phyloP scores from a whole-genome alignment of 495 filamentous ascomycete species.

The Bathelium albidoporum region DNA sequence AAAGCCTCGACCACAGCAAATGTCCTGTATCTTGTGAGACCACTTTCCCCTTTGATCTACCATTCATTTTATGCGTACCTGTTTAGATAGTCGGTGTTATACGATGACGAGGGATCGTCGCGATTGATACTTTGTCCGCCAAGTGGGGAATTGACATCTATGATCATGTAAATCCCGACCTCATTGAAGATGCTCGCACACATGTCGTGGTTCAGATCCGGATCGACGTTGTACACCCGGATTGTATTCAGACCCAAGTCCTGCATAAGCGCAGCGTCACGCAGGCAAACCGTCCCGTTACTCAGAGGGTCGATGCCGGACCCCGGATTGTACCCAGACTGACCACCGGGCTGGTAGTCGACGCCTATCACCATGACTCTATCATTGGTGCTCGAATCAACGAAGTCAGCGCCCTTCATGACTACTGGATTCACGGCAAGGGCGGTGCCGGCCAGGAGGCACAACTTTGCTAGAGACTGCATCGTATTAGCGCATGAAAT shows the following conservation, averaged over 20 bases:
- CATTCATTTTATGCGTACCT: neutral
- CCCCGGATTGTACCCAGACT: slow-evolving; percentile 59
- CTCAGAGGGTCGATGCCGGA: slow-evolving; percentile 61
- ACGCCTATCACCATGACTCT: slow-evolving; percentile 85
- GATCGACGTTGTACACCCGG: slow-evolving; percentile 86
- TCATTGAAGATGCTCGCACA: slow-evolving; percentile 89
- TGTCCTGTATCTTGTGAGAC: slow-evolving; percentile 43
- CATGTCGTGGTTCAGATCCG: slow-evolving; percentile 71
- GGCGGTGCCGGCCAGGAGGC: slow-evolving; percentile 38
- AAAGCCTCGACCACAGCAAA: slow-evolving; percentile 91
- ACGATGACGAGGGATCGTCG: slow-evolving; percentile 54
- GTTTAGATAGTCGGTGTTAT: slow-evolving; percentile 61
- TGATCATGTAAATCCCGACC: slow-evolving; percentile 46
- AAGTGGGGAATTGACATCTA: slow-evolving; percentile 91
- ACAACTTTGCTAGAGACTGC: neutral
- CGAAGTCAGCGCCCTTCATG: slow-evolving; percentile 69
- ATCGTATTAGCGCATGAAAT: neutral
- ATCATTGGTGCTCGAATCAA: slow-evolving; percentile 66
- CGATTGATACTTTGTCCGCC: slow-evolving; percentile 64
- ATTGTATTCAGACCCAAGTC: slow-evolving; percentile 75
- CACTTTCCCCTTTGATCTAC: neutral
- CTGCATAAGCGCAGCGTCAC: slow-evolving; percentile 91
- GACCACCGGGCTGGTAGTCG: slow-evolving; percentile 89
- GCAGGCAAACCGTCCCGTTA: slow-evolving; percentile 62
- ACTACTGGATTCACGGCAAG: slow-evolving; percentile 62